Percentiles rank a stretch among this genome's conserved stretches.
Evolutionary conservation across 148 eudicot genomes (phyloP).

Genomic region (Silene conica): DNA sequence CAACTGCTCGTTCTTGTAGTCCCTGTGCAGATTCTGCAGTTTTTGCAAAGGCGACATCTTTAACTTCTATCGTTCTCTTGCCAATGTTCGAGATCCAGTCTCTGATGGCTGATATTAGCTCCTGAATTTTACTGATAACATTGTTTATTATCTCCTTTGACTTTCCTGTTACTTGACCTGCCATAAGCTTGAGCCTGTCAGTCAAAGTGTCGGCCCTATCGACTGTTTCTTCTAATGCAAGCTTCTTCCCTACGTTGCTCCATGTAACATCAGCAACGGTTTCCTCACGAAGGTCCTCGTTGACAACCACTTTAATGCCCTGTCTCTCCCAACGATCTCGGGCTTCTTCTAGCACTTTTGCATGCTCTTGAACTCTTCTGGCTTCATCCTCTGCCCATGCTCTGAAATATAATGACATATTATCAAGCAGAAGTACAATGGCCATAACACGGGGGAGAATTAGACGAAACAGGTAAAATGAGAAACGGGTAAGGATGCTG

Average conservation of each 20-base stretch:
- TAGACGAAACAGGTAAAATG: background rate
- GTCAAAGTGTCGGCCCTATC: slow-evolving; percentile 66
- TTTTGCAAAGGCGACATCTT: slow-evolving; percentile 40
- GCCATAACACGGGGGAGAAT: background rate
- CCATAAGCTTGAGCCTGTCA: slow-evolving; percentile 69
- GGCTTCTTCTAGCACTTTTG: slow-evolving; percentile 84
- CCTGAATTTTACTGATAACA: slow-evolving; percentile 47
- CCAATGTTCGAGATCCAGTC: slow-evolving; percentile 37
- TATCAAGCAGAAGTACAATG: slow-evolving; percentile 1
- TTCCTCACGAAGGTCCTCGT: slow-evolving; percentile 60
- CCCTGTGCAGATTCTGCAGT: slow-evolving; percentile 44
- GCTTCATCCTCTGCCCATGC: slow-evolving; percentile 99
- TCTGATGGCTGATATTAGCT: slow-evolving; percentile 45
- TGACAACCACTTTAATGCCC: slow-evolving; percentile 82
- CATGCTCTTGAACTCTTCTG: slow-evolving; percentile 88
- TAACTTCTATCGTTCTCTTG: slow-evolving; percentile 37
- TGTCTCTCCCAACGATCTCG: slow-evolving; percentile 86
- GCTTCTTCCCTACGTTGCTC: slow-evolving; percentile 57
- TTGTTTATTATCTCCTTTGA: slow-evolving; percentile 49
- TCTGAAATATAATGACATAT: slow-evolving; percentile 34
- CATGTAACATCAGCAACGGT: slow-evolving; percentile 59
- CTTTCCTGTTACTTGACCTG: slow-evolving; percentile 52
- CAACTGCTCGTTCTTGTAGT: slow-evolving; percentile 46
- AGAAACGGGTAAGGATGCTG: too few species aligned
- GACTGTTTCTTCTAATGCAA: slow-evolving; percentile 57